Base-by-base conservation (phyloP, 2,329 filamentous ascomycete species). In the Exophiala bonariae region DNA sequence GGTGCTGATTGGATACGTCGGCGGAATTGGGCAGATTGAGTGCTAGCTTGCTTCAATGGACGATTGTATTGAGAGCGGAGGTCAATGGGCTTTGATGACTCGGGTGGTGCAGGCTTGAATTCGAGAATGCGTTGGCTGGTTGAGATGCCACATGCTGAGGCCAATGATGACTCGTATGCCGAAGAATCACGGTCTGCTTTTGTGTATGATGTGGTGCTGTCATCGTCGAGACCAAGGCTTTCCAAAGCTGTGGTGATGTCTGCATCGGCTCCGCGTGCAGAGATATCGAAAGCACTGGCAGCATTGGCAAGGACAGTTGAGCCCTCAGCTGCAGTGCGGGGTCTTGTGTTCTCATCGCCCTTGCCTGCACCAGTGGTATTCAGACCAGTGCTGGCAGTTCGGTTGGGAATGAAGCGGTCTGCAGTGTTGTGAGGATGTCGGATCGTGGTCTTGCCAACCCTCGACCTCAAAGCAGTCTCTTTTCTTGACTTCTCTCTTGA, bases 41-140 rank as follows among this genome's bases (percentile, higher is more conserved):
- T 76, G 54, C 76, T 84, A 53, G 85, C 78, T 16, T 87, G 77
- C 78, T 89, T 96, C 54, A 99, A 79, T 28, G 93, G 93, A 52
- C 93, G 85, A 78, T 97, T 99, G 81, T 99, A 99, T 69, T 99
- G 93, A 54, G 93, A 89, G 49, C 93, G 87, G 54, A 99, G 85
- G 67, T 99, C 93, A 65, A 99, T 96, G 28, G 93, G 93, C 79
- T 96, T 96, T 26, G 91, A 96, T 5, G 93, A 97, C 75, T 97
- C 93, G 3, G 93, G 93, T n/a, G 93, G 82, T 2, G 92, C 90
- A 44, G 93, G 93, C 83, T 99, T 99, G 80, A 96, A 99, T 50
- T 93, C 88, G 41, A 99, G 86, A 61, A 99, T 99, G 54, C 93
- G 88, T 45, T 91, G 95, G 76, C 91, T 95, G 54, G 95, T 81